Evolutionary conservation across 164 flowering plant species (phyloP), one percentile per base, ranked within the genome.

Genomic region (Euptelea pleiosperma): DNA sequence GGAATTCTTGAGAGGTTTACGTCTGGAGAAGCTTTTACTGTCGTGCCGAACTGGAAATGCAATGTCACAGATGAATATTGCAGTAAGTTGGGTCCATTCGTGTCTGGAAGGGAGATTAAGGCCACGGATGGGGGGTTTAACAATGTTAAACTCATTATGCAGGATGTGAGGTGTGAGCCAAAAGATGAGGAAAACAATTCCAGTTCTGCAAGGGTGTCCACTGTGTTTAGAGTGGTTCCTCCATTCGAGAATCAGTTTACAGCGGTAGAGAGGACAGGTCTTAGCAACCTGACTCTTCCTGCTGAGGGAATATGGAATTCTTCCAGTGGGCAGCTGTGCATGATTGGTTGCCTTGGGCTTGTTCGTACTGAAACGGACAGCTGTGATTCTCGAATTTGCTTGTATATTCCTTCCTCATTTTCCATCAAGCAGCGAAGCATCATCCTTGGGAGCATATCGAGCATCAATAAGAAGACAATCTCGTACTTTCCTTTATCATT

Each of bases 21-120:
- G 16, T 52, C 58, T 34, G 72, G 60, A 9, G 76, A 74, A 36
- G 76, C 76, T 26, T 70, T 83, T 37, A 70, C 61, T 2, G 46
- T 89, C 37, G 77, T 78, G 30, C 89, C 98, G 28, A 85, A 87
- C 73, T 89, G 96, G 98, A 87, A 66, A 55, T 89, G 95, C 77
- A 82, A 77, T 45, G 67, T 64, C 46, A 77, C 78, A 0, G 79
- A 77, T 65, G 81, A 69, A 2, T 82, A 68, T 55, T 89, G 96
- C 69, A 64, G 82, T 35, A 83, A 63, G 63, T 52, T 89, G 69
- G 96, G 96, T 29, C 92, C 95, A 19, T 89, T 85, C 62, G 56
- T 8, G 21, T 43, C 77, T 10, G 75, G 68, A 63, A 57, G 55
- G 55, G 78, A 64, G 60, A 76, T 84, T 26, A 79, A 74, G 4